phyloP scores from a whole-genome alignment of 257 asterid species.

The Thymus quinquecostatus region DNA sequence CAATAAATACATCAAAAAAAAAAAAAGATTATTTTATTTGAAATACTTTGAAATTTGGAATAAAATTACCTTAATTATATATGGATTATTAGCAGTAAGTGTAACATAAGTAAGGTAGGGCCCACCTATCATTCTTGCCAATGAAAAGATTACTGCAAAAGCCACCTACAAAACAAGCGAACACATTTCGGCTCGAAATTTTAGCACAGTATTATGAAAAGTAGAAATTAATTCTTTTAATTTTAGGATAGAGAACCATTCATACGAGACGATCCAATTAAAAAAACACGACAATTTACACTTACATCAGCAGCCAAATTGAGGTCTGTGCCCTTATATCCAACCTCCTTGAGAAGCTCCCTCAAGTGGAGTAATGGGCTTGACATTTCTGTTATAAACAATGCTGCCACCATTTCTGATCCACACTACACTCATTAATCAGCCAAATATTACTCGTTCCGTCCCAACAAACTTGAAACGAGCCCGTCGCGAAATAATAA shows the following conservation, averaged over 20 bases:
- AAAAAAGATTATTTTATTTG: neutral
- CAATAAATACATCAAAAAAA: neutral
- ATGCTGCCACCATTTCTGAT: constrained; percentile 81
- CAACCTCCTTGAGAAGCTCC: constrained; percentile 87
- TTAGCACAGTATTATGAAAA: too few relatives aligned
- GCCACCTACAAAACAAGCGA: constrained; percentile 42
- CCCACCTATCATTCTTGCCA: constrained; percentile 83
- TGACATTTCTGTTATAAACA: constrained; percentile 84
- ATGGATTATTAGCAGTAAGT: constrained; percentile 66
- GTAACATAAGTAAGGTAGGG: constrained; percentile 77
- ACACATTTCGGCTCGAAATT: neutral
- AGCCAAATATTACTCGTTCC: neutral
- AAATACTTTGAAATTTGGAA: neutral
- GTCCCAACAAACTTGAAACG: too few relatives aligned
- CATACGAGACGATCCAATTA: too few relatives aligned
- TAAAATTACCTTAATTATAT: constrained; percentile 63
- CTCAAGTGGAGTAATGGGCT: constrained; percentile 87
- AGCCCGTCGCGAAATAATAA: too few relatives aligned
- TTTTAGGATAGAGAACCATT: too few relatives aligned
- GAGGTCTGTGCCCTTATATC: constrained; percentile 66
- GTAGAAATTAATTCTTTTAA: too few relatives aligned
- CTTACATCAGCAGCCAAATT: constrained; percentile 91
- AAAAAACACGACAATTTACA: neutral
- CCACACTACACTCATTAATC: constrained; percentile 57
- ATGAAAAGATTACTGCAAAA: constrained; percentile 69